Base-by-base conservation (phyloP, 78 protist species). In the Dictyostelium discoideum region DNA sequence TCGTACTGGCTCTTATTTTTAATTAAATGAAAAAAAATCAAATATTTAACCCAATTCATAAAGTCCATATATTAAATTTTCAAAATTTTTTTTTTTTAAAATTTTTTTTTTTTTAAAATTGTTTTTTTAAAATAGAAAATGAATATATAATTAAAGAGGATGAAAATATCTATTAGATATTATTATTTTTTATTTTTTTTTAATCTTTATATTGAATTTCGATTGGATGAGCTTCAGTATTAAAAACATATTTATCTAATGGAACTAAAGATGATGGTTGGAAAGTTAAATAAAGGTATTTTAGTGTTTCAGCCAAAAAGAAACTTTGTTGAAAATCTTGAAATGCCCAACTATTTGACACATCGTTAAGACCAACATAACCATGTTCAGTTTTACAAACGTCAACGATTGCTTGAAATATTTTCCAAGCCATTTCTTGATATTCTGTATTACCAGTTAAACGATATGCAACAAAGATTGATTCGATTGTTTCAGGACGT, bases 211-310 rank as follows among this genome's bases (percentile, higher is more conserved):
- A 42, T 40, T 83, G 42, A 69, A 95, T 42, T 29, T 67, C 57
- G 4, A 93, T 32, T 14, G 99, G 99, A 84, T 98, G 99, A 11
- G 99, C 99, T 96, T 98, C 99, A 4, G 99, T 98, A 92, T 98
- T 98, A 97, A 98, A 97, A 26, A 98, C 99, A 82, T 94, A 98
- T 87, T 97, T n/a, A 40, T 87, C 92, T 37, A 98, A 85, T 63
- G 97, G 97, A 10, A 98, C 22, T 3, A 87, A 44, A 48, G 86
- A 77, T 26, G 98, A 97, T 67, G 83, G 94, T 48, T 88, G 10
- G 63, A 98, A 98, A 24, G 97, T 84, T 42, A 98, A 80, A 18
- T 76, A 96, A 20, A 98, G 44, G 60, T 98, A 98, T 94, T 98
- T 98, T 40, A 98, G 60, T 3, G 99, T 98, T 89, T 98, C 99